phyloP scores from a whole-genome alignment of 2,329 filamentous ascomycete genomes.

The Clonostachys chloroleuca region DNA sequence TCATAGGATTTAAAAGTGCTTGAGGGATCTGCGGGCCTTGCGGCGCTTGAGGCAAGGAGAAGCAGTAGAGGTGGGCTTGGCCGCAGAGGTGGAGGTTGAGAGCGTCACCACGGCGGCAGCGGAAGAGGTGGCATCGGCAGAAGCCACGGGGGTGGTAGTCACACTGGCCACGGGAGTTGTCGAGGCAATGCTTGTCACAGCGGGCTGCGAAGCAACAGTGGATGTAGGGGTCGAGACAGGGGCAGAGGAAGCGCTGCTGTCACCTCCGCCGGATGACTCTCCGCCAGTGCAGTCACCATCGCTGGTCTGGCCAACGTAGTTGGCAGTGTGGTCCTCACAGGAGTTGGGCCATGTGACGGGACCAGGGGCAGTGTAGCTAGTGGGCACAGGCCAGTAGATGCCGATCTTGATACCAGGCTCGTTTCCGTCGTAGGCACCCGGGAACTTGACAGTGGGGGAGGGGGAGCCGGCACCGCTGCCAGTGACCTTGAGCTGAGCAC shows the following conservation, averaged over 20 bases:
- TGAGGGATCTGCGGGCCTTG: too few relatives aligned
- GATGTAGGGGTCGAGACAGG: neutral
- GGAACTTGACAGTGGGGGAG: slow-evolving; percentile 15
- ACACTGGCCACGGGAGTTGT: too few relatives aligned
- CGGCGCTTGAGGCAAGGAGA: too few relatives aligned
- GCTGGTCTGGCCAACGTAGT: slow-evolving; percentile 14
- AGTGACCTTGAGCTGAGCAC: slow-evolving; percentile 11
- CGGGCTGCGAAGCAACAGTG: neutral
- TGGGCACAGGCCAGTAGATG: slow-evolving; percentile 19
- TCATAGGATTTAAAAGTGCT: too few relatives aligned
- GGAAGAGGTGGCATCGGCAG: too few relatives aligned
- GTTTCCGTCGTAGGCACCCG: slow-evolving; percentile 15
- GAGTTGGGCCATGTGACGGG: slow-evolving; percentile 17
- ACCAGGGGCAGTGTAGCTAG: slow-evolving; percentile 16
- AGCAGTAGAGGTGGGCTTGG: too few relatives aligned
- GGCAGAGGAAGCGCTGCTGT: neutral
- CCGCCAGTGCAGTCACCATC: slow-evolving; percentile 21
- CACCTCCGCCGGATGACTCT: neutral
- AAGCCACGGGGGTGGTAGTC: too few relatives aligned
- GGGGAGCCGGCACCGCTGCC: slow-evolving; percentile 10
- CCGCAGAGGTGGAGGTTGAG: too few relatives aligned
- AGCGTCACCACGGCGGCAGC: too few relatives aligned
- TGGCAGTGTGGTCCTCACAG: slow-evolving; percentile 22
- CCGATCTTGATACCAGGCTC: slow-evolving; percentile 20
- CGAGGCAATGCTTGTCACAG: too few relatives aligned